Conservation (phyloP, 352 stramenopile species). For the Phytophthora sansomeana region DNA sequence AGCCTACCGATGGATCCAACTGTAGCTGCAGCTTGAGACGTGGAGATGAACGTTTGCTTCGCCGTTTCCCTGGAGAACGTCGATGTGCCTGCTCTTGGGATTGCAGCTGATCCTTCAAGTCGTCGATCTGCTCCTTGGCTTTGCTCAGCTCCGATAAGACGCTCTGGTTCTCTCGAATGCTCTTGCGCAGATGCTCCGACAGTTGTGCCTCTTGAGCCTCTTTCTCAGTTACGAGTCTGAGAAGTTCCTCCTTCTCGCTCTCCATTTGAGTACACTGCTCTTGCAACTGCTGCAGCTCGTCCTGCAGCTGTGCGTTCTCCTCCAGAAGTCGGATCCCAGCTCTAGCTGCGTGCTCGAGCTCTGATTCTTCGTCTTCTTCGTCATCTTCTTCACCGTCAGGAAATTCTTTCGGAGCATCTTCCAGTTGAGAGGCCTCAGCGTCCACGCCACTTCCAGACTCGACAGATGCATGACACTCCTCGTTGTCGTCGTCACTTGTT, state of each 20-base stretch:
- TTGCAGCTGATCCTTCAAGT: conserved; percentile 36
- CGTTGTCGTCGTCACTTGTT: conserved; percentile 6
- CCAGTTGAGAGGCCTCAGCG: conserved; percentile 20
- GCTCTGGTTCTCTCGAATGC: conserved; percentile 67
- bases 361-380: conserved; percentile 43
- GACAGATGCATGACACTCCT: background rate
- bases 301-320: conserved; percentile 72
- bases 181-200: conserved; percentile 54
- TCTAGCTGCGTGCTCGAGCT: conserved; percentile 65
- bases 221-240: conserved; percentile 50
- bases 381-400: conserved; percentile 31
- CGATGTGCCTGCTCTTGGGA: conserved; percentile 15
- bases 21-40: conserved; percentile 31
- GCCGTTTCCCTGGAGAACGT: conserved; percentile 39
- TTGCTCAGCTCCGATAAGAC: conserved; percentile 55
- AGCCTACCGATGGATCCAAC: conserved; percentile 17
- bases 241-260: conserved; percentile 48
- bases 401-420: conserved; percentile 25
- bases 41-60: conserved; percentile 19
- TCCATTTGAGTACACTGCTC: conserved; percentile 46
- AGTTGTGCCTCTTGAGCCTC: conserved; percentile 47
- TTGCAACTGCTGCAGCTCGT: conserved; percentile 62
- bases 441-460: conserved; percentile 9
- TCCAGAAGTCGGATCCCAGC: conserved; percentile 75
- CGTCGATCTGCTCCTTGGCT: conserved; percentile 42